phyloP scores from a whole-genome alignment of 2,329 filamentous ascomycete genomes.

The Epichloe elymi region DNA sequence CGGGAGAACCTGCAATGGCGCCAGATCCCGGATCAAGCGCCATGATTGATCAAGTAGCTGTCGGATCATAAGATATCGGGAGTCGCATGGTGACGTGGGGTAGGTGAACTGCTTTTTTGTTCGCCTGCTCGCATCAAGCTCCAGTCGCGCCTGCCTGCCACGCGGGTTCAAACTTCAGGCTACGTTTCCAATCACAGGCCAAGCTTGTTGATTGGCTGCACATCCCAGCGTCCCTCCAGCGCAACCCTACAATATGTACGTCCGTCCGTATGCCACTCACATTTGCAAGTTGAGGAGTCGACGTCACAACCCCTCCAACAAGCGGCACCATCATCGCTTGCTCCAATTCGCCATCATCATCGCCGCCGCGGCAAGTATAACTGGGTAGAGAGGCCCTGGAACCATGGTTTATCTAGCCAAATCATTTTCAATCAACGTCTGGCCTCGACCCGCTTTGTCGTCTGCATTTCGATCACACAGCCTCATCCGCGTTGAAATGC shows the following conservation, averaged over 20 bases:
- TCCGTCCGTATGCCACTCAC: neutral
- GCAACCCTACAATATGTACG: too few species aligned
- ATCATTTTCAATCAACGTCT: neutral
- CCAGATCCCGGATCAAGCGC: conserved; percentile 46
- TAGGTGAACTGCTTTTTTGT: neutral
- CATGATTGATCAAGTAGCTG: conserved; percentile 31
- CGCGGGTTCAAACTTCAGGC: conserved; percentile 6
- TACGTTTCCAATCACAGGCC: conserved; percentile 6
- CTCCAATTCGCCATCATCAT: neutral
- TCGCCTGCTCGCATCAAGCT: neutral
- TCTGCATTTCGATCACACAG: neutral
- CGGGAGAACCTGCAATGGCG: conserved; percentile 55
- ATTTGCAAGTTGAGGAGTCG: neutral
- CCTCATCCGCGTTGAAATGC: conserved; percentile 16
- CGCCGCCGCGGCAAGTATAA: neutral
- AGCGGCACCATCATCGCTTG: too few species aligned
- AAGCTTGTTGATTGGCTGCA: neutral
- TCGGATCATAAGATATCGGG: conserved; percentile 8
- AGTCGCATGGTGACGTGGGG: conserved; percentile 5
- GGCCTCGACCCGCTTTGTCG: neutral
- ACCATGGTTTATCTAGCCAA: neutral
- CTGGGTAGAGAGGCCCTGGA: neutral
- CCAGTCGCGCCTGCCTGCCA: neutral
- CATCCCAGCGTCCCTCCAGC: neutral
- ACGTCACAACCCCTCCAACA: neutral